Percentiles rank a stretch among this genome's conserved stretches.
Conservation (phyloP, 2,329 filamentous ascomycete genomes). For the Ophiocordyceps polyrhachis-furcata region DNA sequence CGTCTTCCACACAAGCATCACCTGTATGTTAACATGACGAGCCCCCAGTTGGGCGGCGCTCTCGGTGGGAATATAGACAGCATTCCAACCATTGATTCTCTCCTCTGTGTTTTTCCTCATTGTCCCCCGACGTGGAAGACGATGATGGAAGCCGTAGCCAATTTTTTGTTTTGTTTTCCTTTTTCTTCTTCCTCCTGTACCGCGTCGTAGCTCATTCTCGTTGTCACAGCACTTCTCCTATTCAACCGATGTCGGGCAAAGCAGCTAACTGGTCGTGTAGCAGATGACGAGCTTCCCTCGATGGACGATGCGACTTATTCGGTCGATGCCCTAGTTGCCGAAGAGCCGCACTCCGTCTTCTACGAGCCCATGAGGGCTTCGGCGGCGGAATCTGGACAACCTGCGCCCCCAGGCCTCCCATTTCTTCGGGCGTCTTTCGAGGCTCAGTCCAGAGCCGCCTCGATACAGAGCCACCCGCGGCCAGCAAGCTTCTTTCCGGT, state of each 20-base stretch:
- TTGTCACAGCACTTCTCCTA: conserved; percentile 10
- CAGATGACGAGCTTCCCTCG: conserved; percentile 45
- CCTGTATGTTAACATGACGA: conserved; percentile 46
- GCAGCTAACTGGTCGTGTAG: conserved; percentile 21
- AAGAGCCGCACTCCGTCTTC: conserved; percentile 19
- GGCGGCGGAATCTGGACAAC: conserved; percentile 4
- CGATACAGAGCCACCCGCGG: conserved; percentile 6
- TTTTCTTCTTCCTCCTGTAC: conserved; percentile 3
- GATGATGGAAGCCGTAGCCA: conserved; percentile 42
- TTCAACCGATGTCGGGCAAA: conserved; percentile 5
- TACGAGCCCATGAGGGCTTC: conserved; percentile 1
- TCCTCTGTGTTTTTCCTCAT: conserved; percentile 15
- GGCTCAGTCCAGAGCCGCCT: conserved; percentile 6
- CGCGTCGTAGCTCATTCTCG: conserved; percentile 9
- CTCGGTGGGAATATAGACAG: conserved; percentile 23
- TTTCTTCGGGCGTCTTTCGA: conserved; percentile 6
- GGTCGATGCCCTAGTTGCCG: conserved; percentile 52
- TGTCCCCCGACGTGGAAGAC: conserved; percentile 29
- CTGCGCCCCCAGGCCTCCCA: conserved; percentile 14
- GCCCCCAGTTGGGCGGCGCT: conserved; percentile 13
- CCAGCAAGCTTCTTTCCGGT: conserved; percentile 9
- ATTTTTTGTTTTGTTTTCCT: conserved; percentile 11
- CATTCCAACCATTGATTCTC: conserved; percentile 13
- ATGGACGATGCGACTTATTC: conserved; percentile 42
- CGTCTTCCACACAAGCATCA: conserved; percentile 41